phyloP scores from a whole-genome alignment of 306 rosid genomes.

The Inga leiocalycina region DNA sequence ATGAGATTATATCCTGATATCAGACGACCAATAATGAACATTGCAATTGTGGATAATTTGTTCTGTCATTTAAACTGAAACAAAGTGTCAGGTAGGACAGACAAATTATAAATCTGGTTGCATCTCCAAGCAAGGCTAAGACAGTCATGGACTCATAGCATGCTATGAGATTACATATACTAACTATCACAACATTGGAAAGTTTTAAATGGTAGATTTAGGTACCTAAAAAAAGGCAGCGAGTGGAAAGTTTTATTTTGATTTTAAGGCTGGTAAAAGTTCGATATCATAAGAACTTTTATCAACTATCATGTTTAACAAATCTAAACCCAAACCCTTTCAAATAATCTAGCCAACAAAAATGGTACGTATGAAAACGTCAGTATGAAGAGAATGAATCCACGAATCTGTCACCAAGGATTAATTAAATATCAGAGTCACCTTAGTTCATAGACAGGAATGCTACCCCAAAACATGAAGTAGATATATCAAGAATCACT shows the following conservation, averaged over 20 bases:
- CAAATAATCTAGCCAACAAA: background rate
- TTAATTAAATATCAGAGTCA: background rate
- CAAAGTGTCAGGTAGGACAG: background rate
- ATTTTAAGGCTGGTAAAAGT: background rate
- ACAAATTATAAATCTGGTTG: background rate
- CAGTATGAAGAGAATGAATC: background rate
- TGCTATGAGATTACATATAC: background rate
- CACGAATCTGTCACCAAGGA: background rate
- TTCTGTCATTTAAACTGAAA: background rate
- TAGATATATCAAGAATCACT: background rate
- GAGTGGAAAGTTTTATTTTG: background rate
- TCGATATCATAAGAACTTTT: background rate
- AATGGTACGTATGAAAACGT: background rate
- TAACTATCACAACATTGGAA: no score
- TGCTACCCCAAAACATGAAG: background rate
- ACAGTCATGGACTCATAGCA: background rate
- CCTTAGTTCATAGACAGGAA: background rate
- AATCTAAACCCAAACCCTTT: background rate
- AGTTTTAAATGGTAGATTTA: no score
- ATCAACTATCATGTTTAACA: background rate
- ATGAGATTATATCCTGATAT: background rate
- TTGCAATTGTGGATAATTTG: background rate
- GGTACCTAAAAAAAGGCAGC: background rate
- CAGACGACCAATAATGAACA: background rate
- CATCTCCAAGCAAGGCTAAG: background rate